Percentiles rank a stretch among this genome's conserved stretches.
These are phyloP conservation scores for Dujonia santamariae DNA, from an alignment of 1,139 yeast species.

Conservation along the genomic window DNA sequence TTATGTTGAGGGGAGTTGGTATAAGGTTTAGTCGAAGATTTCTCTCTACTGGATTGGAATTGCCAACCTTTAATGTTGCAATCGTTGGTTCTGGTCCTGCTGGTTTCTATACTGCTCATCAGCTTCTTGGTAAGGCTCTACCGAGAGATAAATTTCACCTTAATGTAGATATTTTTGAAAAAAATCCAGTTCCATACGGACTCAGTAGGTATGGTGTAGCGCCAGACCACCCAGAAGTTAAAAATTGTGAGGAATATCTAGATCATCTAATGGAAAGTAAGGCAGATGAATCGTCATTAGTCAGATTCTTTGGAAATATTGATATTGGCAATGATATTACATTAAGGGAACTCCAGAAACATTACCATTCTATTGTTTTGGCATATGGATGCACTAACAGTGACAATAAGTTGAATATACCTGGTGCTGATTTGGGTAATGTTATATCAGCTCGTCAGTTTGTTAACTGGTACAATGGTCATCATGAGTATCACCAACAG, in stretches of 20 bases:
- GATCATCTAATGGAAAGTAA: conserved; percentile 50
- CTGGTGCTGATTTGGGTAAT: conserved; percentile 60
- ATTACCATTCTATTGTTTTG: conserved; percentile 70
- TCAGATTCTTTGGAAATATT: conserved; percentile 75
- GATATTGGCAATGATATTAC: conserved; percentile 56
- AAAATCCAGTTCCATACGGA: conserved; percentile 88
- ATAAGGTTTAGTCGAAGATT: too few species aligned
- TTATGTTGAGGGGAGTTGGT: too few species aligned
- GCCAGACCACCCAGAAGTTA: conserved; percentile 98
- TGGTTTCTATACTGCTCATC: conserved; percentile 86
- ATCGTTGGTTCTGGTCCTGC: conserved; percentile 96
- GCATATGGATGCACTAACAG: conserved; percentile 77
- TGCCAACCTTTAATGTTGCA: conserved; percentile 45
- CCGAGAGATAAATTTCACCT: conserved; percentile 32
- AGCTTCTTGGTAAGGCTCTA: conserved; percentile 52
- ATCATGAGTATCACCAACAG: conserved; percentile 54
- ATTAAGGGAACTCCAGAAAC: conserved; percentile 45
- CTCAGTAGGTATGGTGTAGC: conserved; percentile 95
- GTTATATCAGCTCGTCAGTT: conserved; percentile 83
- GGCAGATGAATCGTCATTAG: conserved; percentile 16
- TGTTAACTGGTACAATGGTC: conserved; percentile 96
- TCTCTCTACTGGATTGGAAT: too few species aligned
- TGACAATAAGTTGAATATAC: conserved; percentile 55
- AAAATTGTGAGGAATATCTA: conserved; percentile 81
- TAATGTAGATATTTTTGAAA: conserved; percentile 67